These are phyloP conservation scores for Sporothrix mexicana DNA, from an alignment of 2,329 filamentous ascomycete species.

Conservation along the genomic window DNA sequence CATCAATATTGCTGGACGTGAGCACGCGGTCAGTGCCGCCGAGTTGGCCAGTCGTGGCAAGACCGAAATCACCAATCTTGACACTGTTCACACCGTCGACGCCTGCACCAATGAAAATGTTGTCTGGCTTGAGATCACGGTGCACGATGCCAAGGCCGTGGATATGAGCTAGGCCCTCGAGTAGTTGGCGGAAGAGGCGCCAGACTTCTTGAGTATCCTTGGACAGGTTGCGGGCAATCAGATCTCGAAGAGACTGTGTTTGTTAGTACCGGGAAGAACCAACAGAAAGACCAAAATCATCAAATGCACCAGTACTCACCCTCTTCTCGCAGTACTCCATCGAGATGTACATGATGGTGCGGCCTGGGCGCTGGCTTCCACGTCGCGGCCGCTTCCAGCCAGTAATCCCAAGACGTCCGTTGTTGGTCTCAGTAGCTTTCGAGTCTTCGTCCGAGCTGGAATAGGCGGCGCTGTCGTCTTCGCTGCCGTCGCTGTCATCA, in stretches of 20 bases:
- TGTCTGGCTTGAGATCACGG: conserved; percentile 94
- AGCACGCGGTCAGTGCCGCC: conserved; percentile 36
- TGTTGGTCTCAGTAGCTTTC: conserved; percentile 36
- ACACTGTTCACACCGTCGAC: conserved; percentile 82
- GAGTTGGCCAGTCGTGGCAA: conserved; percentile 83
- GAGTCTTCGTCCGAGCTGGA: conserved; percentile 36
- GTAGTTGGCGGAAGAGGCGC: conserved; percentile 87
- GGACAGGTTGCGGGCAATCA: conserved; percentile 77
- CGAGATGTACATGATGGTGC: conserved; percentile 89
- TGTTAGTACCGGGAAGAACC: conserved; percentile 33
- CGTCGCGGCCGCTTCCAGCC: conserved; percentile 38
- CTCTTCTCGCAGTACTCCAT: conserved; percentile 99
- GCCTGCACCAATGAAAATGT: conserved; percentile 80
- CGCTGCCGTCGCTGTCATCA: conserved; percentile 37
- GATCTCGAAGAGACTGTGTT: conserved; percentile 76
- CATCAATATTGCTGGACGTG: conserved; percentile 50
- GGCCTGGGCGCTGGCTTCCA: conserved; percentile 59
- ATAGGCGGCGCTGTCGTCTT: conserved; percentile 27
- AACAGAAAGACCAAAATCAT: background rate
- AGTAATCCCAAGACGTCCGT: background rate
- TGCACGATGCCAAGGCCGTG: conserved; percentile 92
- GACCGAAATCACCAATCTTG: conserved; percentile 94
- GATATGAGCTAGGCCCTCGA: conserved; percentile 89
- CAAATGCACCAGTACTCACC: conserved; percentile 47
- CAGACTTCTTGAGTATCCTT: conserved; percentile 80